A percentile compares a stretch with the other conserved stretches of the same genome.
phyloP scores from a whole-genome alignment of 1,284 basidiomycete genomes.

The Heterobasidion occidentale region DNA sequence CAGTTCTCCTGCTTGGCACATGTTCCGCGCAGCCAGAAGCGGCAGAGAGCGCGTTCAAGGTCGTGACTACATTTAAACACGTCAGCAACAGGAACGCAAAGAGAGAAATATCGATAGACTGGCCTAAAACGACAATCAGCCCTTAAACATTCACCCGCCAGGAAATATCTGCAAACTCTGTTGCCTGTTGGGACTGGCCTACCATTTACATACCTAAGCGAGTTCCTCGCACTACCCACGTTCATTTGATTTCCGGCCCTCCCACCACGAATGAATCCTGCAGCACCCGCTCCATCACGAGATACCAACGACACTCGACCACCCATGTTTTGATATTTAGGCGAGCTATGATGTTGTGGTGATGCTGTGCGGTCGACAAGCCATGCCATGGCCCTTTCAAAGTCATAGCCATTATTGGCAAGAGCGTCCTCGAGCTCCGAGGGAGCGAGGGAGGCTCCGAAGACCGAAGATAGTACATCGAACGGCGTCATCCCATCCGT shows the following conservation, averaged over 20 bases:
- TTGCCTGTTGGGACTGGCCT: constrained; percentile 54
- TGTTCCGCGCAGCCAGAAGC: constrained; percentile 96
- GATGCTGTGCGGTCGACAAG: constrained; percentile 70
- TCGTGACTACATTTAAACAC: constrained; percentile 55
- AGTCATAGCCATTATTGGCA: constrained; percentile 83
- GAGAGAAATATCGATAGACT: constrained; percentile 16
- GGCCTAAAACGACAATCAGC: constrained; percentile 97
- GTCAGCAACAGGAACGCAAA: constrained; percentile 5
- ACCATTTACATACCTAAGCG: constrained; percentile 44
- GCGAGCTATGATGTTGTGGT: constrained; percentile 29
- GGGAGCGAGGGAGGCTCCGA: constrained; percentile 81
- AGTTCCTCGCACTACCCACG: constrained; percentile 35
- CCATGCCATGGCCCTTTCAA: constrained; percentile 91
- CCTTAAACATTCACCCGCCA: constrained; percentile 92
- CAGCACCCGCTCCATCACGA: constrained; percentile 34
- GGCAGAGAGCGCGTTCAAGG: constrained; percentile 86
- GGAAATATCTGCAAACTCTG: constrained; percentile 91
- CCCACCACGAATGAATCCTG: constrained; percentile 30
- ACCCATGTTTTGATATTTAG: constrained; percentile 55
- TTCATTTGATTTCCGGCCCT: constrained; percentile 30
- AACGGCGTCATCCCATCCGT: constrained; percentile 94
- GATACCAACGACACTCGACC: constrained; percentile 55
- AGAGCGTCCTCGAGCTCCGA: constrained; percentile 93
- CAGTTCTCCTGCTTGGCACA: constrained; percentile 91
- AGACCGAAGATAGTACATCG: constrained; percentile 91